These are phyloP conservation scores for Selaginella moellendorffii DNA, from an alignment of 75 land plant species.

Conservation along the genomic window DNA sequence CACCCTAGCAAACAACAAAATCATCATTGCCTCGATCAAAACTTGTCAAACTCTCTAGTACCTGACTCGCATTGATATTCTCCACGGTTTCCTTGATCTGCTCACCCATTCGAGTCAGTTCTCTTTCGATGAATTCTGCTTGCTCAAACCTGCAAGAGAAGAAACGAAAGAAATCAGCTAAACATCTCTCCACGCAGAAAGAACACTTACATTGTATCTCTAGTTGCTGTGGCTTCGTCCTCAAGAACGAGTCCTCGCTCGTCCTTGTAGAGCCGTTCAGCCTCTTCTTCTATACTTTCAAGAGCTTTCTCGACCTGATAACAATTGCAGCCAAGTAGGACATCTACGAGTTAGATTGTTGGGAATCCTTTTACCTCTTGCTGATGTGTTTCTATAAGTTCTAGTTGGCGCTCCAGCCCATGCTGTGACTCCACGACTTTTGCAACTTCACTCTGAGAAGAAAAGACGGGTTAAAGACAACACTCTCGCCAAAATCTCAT, in stretches of 20 bases:
- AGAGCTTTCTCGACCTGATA: slow-evolving; percentile 85
- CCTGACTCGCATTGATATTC: slow-evolving; percentile 74
- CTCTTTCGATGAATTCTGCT: slow-evolving; percentile 74
- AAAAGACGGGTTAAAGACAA: neutral
- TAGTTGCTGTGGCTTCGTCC: slow-evolving; percentile 69
- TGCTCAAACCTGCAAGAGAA: slow-evolving; percentile 72
- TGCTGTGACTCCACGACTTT: slow-evolving; percentile 89
- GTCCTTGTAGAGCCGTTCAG: slow-evolving; percentile 70
- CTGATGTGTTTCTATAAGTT: slow-evolving; percentile 96
- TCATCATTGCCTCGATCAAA: neutral
- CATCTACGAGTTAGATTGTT: too few relatives aligned
- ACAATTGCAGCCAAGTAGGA: neutral
- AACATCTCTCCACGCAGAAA: neutral
- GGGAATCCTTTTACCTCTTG: slow-evolving; percentile 44
- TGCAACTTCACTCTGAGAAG: slow-evolving; percentile 73
- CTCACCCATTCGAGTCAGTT: slow-evolving; percentile 80
- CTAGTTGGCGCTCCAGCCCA: slow-evolving; percentile 67
- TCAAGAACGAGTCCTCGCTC: slow-evolving; percentile 60
- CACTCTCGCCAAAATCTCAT: neutral
- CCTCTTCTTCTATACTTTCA: slow-evolving; percentile 91
- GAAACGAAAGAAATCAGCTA: neutral
- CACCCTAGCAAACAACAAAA: slow-evolving; percentile 17
- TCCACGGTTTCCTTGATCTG: slow-evolving; percentile 74
- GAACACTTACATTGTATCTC: slow-evolving; percentile 76
- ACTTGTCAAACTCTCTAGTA: slow-evolving; percentile 9